Percentiles rank a stretch among this genome's conserved stretches.
Conservation (phyloP, 2,329 filamentous ascomycete species). For the Orbilia blumenaviensis region DNA sequence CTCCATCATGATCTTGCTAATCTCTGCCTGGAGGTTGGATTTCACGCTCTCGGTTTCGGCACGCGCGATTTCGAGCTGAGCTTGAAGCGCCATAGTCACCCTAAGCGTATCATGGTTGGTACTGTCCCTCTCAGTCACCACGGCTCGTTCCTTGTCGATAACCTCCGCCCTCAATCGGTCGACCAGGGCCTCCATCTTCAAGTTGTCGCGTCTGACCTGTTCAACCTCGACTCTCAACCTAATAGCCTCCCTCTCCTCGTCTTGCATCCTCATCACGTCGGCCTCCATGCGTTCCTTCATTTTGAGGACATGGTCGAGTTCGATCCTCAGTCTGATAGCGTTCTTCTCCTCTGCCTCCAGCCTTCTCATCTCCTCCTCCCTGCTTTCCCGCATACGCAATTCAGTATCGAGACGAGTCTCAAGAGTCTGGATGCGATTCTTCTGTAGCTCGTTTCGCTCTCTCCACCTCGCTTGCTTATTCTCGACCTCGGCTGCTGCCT, state of each 20-base stretch:
- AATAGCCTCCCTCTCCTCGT: slow-evolving; percentile 72
- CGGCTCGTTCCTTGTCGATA: slow-evolving; percentile 54
- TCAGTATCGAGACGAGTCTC: slow-evolving; percentile 80
- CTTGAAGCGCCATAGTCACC: slow-evolving; percentile 78
- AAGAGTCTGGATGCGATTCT: slow-evolving; percentile 81
- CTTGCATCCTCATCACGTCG: slow-evolving; percentile 73
- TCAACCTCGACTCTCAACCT: slow-evolving; percentile 53
- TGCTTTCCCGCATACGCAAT: slow-evolving; percentile 72
- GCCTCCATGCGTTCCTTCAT: slow-evolving; percentile 68
- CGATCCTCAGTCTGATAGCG: slow-evolving; percentile 64
- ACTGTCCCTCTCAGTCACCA: slow-evolving; percentile 82
- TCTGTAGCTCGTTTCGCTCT: slow-evolving; percentile 79
- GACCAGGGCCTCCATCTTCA: slow-evolving; percentile 64
- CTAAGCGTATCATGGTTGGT: slow-evolving; percentile 82
- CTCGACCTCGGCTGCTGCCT: slow-evolving; percentile 79
- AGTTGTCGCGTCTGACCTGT: slow-evolving; percentile 54
- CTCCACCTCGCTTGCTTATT: slow-evolving; percentile 82
- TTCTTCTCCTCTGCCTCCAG: slow-evolving; percentile 72
- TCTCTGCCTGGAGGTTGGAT: slow-evolving; percentile 81
- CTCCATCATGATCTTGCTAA: slow-evolving; percentile 81
- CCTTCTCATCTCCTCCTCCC: slow-evolving; percentile 73
- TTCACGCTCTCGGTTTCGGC: slow-evolving; percentile 85
- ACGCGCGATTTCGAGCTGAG: slow-evolving; percentile 83
- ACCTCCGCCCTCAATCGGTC: slow-evolving; percentile 63
- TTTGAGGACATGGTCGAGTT: slow-evolving; percentile 56